These are phyloP conservation scores for Cystobasidium onofrii DNA, from an alignment of 768 basidiomycete genomes.

Conservation along the genomic window DNA sequence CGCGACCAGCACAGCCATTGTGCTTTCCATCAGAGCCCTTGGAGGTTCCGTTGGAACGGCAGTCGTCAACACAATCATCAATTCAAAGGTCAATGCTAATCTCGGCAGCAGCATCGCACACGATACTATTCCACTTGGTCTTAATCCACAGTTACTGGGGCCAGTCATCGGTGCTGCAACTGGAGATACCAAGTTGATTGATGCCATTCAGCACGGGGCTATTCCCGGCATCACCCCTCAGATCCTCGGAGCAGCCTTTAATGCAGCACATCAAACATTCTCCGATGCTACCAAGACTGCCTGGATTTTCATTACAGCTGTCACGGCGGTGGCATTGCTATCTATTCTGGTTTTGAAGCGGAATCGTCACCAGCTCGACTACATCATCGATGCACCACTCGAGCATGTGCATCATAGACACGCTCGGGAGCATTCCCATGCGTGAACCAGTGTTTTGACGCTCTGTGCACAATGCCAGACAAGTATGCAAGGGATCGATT, in stretches of 20 bases:
- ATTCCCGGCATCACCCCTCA: conserved; percentile 3
- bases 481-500: too few relatives aligned
- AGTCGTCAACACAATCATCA: background rate
- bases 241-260: conserved; percentile 7
- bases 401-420: conserved; percentile 6
- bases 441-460: too few relatives aligned
- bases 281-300: background rate
- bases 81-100: background rate
- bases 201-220: background rate
- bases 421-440: background rate
- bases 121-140: background rate
- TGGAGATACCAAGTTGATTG: conserved; percentile 4
- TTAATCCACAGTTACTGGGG: background rate
- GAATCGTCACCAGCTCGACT: conserved; percentile 8
- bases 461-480: too few relatives aligned
- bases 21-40: conserved; percentile 9
- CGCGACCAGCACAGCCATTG: conserved; percentile 11
- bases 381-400: conserved; percentile 8
- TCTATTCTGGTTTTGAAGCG: conserved; percentile 3
- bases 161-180: conserved; percentile 13
- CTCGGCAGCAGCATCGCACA: background rate
- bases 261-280: background rate
- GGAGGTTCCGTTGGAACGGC: conserved; percentile 1
- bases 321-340: background rate
- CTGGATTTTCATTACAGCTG: background rate